Percentiles rank a stretch among this genome's conserved stretches.
These are phyloP conservation scores for Thalassiosira mediterranea DNA, from an alignment of 352 stramenopile species.

Conservation along the genomic window DNA sequence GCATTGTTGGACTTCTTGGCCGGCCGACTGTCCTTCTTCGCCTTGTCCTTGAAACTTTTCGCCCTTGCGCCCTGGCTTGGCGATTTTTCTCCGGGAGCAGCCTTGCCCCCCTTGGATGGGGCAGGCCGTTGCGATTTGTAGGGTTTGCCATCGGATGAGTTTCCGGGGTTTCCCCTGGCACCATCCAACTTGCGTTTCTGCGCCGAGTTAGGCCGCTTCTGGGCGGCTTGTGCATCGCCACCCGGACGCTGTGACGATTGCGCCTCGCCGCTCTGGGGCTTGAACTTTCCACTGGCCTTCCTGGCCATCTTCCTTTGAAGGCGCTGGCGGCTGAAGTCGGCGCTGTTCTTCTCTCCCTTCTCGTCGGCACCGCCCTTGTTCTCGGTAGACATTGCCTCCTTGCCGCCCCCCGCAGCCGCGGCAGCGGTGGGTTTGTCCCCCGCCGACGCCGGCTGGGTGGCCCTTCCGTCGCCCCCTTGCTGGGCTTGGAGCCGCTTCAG, in stretches of 20 bases:
- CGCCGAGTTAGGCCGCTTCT: slow-evolving; percentile 6
- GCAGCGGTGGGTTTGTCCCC: not conserved
- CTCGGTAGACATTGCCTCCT: not conserved
- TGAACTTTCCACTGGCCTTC: slow-evolving; percentile 46
- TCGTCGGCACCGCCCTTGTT: slow-evolving; percentile 12
- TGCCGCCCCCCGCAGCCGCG: not conserved
- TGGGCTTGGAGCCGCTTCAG: slow-evolving; percentile 52
- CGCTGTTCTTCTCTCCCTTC: not conserved
- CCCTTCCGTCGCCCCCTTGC: not conserved
- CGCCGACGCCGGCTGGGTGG: not conserved
- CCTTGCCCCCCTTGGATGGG: not conserved
- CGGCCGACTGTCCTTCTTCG: not conserved
- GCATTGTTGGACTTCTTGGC: slow-evolving; percentile 18
- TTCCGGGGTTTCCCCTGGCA: not conserved
- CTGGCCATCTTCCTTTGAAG: slow-evolving; percentile 37
- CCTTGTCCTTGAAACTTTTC: slow-evolving; percentile 5
- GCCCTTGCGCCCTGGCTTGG: not conserved
- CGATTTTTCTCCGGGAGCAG: not conserved
- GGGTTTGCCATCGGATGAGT: not conserved
- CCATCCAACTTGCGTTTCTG: slow-evolving; percentile 15
- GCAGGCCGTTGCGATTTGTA: too few species aligned
- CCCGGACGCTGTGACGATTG: not conserved
- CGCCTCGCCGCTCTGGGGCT: not conserved
- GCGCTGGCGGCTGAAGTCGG: slow-evolving; percentile 4
- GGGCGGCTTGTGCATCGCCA: not conserved